Percentiles rank a stretch among this genome's conserved stretches.
These are phyloP conservation scores for Rheum nobile DNA, from an alignment of 148 eudicot genomes.

Conservation along the genomic window DNA sequence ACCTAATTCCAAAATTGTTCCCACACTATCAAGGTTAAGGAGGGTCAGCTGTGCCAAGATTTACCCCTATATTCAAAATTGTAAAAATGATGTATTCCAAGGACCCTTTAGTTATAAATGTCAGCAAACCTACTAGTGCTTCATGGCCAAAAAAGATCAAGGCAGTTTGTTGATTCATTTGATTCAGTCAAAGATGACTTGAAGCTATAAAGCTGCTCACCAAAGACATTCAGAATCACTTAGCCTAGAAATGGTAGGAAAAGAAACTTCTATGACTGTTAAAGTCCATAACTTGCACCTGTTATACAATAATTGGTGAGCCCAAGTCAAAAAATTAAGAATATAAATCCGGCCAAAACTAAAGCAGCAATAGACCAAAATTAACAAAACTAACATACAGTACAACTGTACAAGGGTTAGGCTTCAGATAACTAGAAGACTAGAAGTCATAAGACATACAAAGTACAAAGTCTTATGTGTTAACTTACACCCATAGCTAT, in stretches of 20 bases:
- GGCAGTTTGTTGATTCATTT: background rate
- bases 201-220: background rate
- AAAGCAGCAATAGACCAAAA: no score
- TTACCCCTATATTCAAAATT: background rate
- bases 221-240: background rate
- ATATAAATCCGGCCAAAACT: no score
- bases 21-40: no score
- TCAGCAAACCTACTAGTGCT: background rate
- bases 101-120: background rate
- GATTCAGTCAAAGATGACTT: background rate
- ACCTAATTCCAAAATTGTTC: background rate
- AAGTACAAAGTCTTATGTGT: no score
- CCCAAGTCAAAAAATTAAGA: no score
- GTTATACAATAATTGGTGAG: no score
- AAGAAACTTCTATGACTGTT: background rate
- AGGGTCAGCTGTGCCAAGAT: no score
- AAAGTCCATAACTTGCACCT: background rate
- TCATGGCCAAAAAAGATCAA: background rate
- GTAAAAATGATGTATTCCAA: background rate
- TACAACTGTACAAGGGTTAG: no score
- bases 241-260: background rate
- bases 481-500: no score
- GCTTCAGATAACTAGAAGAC: no score
- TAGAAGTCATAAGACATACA: no score
- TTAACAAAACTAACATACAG: no score